Conservation (phyloP, 257 asterid species). For the Coffea eugenioides region DNA sequence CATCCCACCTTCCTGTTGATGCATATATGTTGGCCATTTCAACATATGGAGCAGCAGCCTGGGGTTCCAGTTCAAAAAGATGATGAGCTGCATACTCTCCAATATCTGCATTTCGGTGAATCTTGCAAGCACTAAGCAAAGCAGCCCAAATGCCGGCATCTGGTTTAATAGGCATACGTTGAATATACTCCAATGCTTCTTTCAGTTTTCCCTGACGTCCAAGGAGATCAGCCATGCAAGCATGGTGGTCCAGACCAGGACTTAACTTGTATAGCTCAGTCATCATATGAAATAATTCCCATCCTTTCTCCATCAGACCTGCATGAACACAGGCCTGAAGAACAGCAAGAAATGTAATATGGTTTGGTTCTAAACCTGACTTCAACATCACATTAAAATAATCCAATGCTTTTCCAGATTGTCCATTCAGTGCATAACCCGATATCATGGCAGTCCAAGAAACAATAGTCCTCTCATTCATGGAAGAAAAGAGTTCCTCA, state of each 20-base stretch:
- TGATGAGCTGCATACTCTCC: slow-evolving; percentile 46
- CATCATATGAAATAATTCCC: slow-evolving; percentile 46
- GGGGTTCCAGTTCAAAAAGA: slow-evolving; percentile 52
- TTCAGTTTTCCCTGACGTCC: slow-evolving; percentile 59
- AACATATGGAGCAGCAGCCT: slow-evolving; percentile 64
- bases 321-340: slow-evolving; percentile 83
- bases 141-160: slow-evolving; percentile 73
- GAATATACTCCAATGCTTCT: slow-evolving; percentile 53
- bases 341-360: slow-evolving; percentile 59
- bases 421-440: slow-evolving; percentile 64
- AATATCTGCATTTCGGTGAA: slow-evolving; percentile 46
- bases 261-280: slow-evolving; percentile 23
- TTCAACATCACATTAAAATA: slow-evolving; percentile 47
- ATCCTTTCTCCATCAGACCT: slow-evolving; percentile 53
- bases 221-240: slow-evolving; percentile 62
- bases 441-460: slow-evolving; percentile 75
- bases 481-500: slow-evolving; percentile 42
- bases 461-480: slow-evolving; percentile 41
- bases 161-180: slow-evolving; percentile 50
- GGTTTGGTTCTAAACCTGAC: slow-evolving; percentile 52
- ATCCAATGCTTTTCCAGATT: slow-evolving; percentile 41
- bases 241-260: slow-evolving; percentile 52
- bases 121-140: slow-evolving; percentile 64
- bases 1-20: slow-evolving; percentile 48
- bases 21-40: slow-evolving; percentile 76